Evolutionary conservation across 75 land plant species (phyloP).

Genomic region (Sequoia sempervirens): DNA sequence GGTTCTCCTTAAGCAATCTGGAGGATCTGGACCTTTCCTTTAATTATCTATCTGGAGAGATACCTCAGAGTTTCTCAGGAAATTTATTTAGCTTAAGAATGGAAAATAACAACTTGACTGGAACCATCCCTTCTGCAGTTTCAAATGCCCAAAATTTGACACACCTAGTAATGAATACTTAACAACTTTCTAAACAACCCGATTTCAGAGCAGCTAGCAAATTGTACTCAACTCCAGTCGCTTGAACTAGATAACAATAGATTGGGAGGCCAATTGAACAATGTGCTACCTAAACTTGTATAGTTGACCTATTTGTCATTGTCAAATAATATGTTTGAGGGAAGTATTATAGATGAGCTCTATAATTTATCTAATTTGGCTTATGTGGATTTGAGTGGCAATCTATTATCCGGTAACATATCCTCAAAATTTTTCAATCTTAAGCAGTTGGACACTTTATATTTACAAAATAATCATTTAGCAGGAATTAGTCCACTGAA

Average conservation of each 20-base stretch:
- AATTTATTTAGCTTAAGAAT: conserved; percentile 12
- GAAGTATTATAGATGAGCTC: background rate
- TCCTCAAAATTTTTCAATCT: conserved; percentile 21
- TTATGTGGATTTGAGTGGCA: conserved; percentile 28
- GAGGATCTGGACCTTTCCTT: too few species aligned
- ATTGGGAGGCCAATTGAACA: conserved; percentile 15
- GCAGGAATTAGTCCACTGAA: conserved; percentile 29
- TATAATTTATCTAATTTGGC: conserved; percentile 23
- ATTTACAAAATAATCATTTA: conserved; percentile 26
- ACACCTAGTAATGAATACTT: conserved; percentile 21
- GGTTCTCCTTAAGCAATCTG: background rate
- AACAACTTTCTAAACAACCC: background rate
- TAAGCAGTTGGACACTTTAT: conserved; percentile 17
- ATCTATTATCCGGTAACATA: conserved; percentile 24
- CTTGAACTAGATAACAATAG: conserved; percentile 18
- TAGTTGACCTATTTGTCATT: conserved; percentile 4
- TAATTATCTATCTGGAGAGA: conserved; percentile 9
- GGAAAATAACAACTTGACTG: background rate
- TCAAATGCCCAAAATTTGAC: conserved; percentile 7
- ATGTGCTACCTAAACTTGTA: background rate
- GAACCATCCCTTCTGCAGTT: background rate
- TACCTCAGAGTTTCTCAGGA: conserved; percentile 16
- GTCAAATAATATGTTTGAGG: conserved; percentile 8
- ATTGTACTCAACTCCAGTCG: conserved; percentile 7
- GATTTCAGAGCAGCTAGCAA: background rate